Evolutionary conservation across 192 early-diverging fungal species (phyloP), one percentile per base, ranked within the genome.

Genomic region (Funneliformis geosporum): DNA sequence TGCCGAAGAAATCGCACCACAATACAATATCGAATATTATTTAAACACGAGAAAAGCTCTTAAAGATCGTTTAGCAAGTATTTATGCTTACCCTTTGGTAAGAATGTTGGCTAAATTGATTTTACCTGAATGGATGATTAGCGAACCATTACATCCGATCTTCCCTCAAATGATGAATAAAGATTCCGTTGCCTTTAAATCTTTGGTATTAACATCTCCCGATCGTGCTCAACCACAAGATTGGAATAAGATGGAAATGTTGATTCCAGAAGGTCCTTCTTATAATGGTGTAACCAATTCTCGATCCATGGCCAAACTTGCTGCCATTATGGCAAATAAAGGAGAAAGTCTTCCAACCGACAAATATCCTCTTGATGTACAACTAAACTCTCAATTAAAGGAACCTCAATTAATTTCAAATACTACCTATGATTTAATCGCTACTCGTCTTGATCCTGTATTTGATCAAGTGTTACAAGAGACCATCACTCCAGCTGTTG

Each of bases 291-390:
- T 87, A 65, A 89, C 91, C 2, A 92, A 92, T 73, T 82, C 88
- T 28, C 71, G 80, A 16, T 87, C 88, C 66, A 80, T 93, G 28
- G 89, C 89, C 14, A 86, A 87, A 72, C 66, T 94, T 3, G 89
- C 88, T 40, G 87, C 89, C 42, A 80, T 89, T 68, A 85, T 92
- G 87, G 88, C 92, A 60, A 90, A 93, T 71, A 79, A 83, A n/a
- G 88, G 89, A 71, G 46, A 79, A 75, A 50, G 88, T 23, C 9
- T 86, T 39, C 44, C 72, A 40, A 38, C 64, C n/a, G 28, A 76
- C 46, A 69, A 84, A 21, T 69, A 89, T 55, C 14, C 47, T 16
- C 47, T 55, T 55, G 14, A 55, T 55, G 3, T 55, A 21, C 47
- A 55, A 55, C 47, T 12, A 10, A 64, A 64, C 11, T 64, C 27